Evolutionary conservation across 257 asterid genomes (phyloP).

Genomic region (Anisodus acutangulus): DNA sequence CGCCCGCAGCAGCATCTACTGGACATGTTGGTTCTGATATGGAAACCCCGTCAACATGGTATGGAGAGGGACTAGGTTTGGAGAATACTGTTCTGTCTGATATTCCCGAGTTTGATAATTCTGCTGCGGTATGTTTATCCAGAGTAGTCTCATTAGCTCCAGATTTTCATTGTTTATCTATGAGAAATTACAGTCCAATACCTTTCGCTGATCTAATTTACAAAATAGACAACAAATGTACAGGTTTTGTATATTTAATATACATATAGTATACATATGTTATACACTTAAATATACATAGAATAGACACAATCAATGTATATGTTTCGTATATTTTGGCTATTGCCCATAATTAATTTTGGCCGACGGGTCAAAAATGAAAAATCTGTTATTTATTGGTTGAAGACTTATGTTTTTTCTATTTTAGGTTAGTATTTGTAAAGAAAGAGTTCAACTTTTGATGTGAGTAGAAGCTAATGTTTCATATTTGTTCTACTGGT

Average conservation of each 20-base stretch:
- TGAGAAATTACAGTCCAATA: background rate
- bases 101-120: slow-evolving; percentile 60
- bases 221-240: too few relatives aligned
- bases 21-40: slow-evolving; percentile 47
- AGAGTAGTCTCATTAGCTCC: background rate
- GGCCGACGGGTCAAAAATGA: too few relatives aligned
- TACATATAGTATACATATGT: too few relatives aligned
- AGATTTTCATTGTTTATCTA: background rate
- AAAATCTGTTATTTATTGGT: too few relatives aligned
- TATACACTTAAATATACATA: too few relatives aligned
- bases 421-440: background rate
- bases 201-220: too few relatives aligned
- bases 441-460: background rate
- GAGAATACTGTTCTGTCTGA: slow-evolving; percentile 53
- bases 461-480: background rate
- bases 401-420: background rate
- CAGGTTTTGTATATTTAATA: too few relatives aligned
- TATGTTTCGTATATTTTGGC: too few relatives aligned
- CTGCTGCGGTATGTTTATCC: slow-evolving; percentile 58
- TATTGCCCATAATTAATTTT: too few relatives aligned
- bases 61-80: slow-evolving; percentile 33
- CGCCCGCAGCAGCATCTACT: slow-evolving; percentile 47
- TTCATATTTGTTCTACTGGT: background rate
- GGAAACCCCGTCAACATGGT: slow-evolving; percentile 55
- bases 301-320: too few relatives aligned